Base-by-base conservation (phyloP, 768 basidiomycete genomes). In the Stropharia rugosoannulata region DNA sequence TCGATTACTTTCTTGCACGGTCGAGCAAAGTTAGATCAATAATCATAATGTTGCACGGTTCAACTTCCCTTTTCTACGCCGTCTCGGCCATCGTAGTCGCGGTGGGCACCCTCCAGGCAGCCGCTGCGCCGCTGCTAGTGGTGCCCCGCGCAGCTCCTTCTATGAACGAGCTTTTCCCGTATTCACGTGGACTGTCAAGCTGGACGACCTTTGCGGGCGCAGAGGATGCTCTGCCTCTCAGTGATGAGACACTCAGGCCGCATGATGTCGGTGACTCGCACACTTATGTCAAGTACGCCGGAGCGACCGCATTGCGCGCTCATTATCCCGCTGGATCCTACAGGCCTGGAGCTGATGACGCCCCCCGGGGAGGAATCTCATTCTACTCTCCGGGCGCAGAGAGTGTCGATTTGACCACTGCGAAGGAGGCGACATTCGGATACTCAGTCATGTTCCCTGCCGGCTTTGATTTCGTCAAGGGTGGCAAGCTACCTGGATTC, bases 401-500 rank as follows among this genome's bases (percentile, higher is more conserved):
- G 42, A 61, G 68, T 56, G 74, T 84, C 45, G 79, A 83, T 65
- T 70, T 87, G 57, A 77, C 76, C 49, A 78, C 70, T 5, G 88
- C 85, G n/a, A 85, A 83, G 65, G 86, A 89, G 61, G 81, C 82
- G 12, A 83, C 83, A 2, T 80, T 90, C 61, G 80, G 73, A 0
- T 80, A 80, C 71, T 81, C 83, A 1, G 79, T 87, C 32, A 84
- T 73, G 72, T 87, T 90, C 70, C 71, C 78, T 25, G 66, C 76
- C 12, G 87, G 80, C 37, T 89, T 86, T 65, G 76, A 76, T 18
- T 89, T 80, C 70, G 75, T 82, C 60, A 77, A 76, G 62, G 87
- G 87, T 55, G 88, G 88, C 43, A 90, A 89, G 67, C 75, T 90
- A 22, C 87, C 87, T 18, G 87, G 87, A 60, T 67, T 89, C 60